These are phyloP conservation scores for Cordyceps tenuipes DNA, from an alignment of 2,329 filamentous ascomycete species.

Conservation along the genomic window DNA sequence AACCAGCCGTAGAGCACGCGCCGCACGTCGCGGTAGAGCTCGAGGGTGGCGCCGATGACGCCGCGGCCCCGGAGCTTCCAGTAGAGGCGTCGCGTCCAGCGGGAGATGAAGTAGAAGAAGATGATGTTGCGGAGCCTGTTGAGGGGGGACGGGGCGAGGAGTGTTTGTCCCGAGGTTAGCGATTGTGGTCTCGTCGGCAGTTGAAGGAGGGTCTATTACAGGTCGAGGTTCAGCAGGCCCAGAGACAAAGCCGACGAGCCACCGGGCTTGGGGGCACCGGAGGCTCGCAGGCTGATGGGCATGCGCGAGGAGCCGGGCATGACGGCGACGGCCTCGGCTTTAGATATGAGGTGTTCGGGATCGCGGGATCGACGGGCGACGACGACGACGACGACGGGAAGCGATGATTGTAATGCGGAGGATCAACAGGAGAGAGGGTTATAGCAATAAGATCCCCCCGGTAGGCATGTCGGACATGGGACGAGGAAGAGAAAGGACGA, in stretches of 20 bases:
- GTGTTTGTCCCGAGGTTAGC: background rate
- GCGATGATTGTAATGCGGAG: background rate
- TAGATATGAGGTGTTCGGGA: background rate
- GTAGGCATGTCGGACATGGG: background rate
- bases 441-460: background rate
- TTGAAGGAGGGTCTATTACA: slow-evolving; percentile 38
- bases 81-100: slow-evolving; percentile 70
- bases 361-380: background rate
- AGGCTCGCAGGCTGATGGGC: slow-evolving; percentile 61
- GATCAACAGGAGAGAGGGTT: background rate
- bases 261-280: slow-evolving; percentile 51
- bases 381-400: background rate
- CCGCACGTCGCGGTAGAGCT: slow-evolving; percentile 64
- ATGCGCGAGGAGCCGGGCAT: slow-evolving; percentile 64
- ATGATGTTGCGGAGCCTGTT: slow-evolving; percentile 73
- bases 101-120: slow-evolving; percentile 79
- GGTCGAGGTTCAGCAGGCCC: slow-evolving; percentile 55
- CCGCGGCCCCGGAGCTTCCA: slow-evolving; percentile 87
- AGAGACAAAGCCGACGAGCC: slow-evolving; percentile 44
- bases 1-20: slow-evolving; percentile 77
- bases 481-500: background rate
- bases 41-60: slow-evolving; percentile 65
- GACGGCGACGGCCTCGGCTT: slow-evolving; percentile 16
- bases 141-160: background rate
- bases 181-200: background rate